Evolutionary conservation across 306 rosid species (phyloP).

Genomic region (Lablab purpureus): DNA sequence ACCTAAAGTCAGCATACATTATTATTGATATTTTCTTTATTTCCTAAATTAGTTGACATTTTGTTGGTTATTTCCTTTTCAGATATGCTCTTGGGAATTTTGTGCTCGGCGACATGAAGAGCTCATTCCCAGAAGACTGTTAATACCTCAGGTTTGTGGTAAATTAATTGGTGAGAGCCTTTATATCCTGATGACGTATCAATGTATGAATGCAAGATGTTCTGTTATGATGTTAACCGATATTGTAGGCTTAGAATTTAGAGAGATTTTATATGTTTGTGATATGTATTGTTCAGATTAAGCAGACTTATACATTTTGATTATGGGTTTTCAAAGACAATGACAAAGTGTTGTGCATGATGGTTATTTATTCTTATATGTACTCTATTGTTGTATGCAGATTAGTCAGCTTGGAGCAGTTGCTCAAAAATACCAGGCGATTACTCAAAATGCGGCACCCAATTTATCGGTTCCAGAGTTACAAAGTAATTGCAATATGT

Average conservation of each 20-base stretch:
- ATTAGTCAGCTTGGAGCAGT: conserved; percentile 96
- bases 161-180: conserved; percentile 11
- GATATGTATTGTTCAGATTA: background rate
- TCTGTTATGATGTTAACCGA: background rate
- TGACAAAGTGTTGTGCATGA: conserved; percentile 4
- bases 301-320: background rate
- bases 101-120: conserved; percentile 98
- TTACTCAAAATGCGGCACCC: conserved; percentile 86
- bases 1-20: background rate
- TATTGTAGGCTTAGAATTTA: conserved; percentile 19
- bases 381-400: conserved; percentile 59
- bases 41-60: conserved; percentile 48
- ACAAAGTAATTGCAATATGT: conserved; percentile 96
- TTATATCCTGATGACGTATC: conserved; percentile 56
- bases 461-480: conserved; percentile 90
- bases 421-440: conserved; percentile 94
- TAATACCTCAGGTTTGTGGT: conserved; percentile 85
- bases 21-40: conserved; percentile 37
- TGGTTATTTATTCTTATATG: conserved; percentile 20
- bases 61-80: conserved; percentile 39
- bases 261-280: background rate
- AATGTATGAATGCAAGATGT: conserved; percentile 46
- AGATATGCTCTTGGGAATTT: conserved; percentile 99
- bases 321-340: conserved; percentile 4
- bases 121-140: conserved; percentile 87